phyloP scores from a whole-genome alignment of 2,329 filamentous ascomycete genomes.

The Penicillium oxalicum region DNA sequence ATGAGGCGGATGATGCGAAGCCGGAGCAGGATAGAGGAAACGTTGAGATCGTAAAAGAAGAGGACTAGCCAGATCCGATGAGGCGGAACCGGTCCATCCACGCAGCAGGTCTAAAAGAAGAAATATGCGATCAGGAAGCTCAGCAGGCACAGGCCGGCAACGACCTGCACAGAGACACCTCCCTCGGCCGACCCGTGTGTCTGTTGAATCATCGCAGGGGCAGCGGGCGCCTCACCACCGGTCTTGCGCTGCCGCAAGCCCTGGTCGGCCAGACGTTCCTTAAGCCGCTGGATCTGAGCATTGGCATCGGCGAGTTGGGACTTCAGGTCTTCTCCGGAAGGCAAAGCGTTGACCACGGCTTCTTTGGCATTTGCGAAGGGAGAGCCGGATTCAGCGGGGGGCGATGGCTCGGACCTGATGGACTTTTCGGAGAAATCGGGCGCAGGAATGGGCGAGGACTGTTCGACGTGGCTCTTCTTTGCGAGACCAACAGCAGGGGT shows the following conservation, averaged over 20 bases:
- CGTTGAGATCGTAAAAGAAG: constrained; percentile 22
- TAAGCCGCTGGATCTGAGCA: constrained; percentile 63
- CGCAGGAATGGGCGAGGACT: constrained; percentile 29
- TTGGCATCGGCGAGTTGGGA: constrained; percentile 69
- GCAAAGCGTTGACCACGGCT: constrained; percentile 46
- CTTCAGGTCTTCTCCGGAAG: constrained; percentile 58
- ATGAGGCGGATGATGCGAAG: constrained; percentile 12
- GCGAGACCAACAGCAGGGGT: constrained; percentile 42
- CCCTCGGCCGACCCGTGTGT: constrained; percentile 53
- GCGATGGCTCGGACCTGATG: constrained; percentile 36
- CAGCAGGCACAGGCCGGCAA: constrained; percentile 74
- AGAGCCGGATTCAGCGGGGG: constrained; percentile 27
- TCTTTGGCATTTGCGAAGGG: constrained; percentile 37
- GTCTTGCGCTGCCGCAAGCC: constrained; percentile 76
- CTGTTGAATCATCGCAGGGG: constrained; percentile 47
- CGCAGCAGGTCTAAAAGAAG: constrained; percentile 65
- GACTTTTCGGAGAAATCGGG: constrained; percentile 32
- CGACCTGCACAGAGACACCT: constrained; percentile 81
- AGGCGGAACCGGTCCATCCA: constrained; percentile 3
- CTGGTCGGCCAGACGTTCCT: constrained; percentile 57
- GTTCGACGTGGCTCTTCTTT: constrained; percentile 34
- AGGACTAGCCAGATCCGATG: constrained; percentile 13
- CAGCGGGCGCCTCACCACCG: constrained; percentile 49
- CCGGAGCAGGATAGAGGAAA: background rate
- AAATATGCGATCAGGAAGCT: constrained; percentile 94